Conservation (phyloP, 345 rosid species). For the Populus euphratica region DNA sequence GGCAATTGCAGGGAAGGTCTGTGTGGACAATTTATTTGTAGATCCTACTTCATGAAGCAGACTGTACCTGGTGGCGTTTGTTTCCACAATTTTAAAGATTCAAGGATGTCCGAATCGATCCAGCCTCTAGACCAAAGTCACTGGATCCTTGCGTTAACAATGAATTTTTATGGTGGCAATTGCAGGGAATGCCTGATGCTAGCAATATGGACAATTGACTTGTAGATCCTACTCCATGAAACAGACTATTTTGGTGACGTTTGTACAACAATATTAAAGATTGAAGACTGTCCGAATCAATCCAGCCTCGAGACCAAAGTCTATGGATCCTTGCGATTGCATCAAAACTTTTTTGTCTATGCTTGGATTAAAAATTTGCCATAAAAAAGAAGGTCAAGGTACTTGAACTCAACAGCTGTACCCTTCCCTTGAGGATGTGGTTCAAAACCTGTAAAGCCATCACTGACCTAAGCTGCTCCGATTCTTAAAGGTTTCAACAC, state of each 20-base stretch:
- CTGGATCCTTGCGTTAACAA: not conserved
- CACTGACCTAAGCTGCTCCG: not conserved
- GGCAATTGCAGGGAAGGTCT: not conserved
- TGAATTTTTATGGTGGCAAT: not conserved
- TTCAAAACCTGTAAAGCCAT: not conserved
- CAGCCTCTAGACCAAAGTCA: not conserved
- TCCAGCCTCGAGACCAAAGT: not conserved
- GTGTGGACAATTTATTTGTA: not conserved
- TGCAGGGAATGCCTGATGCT: not conserved
- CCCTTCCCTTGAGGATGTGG: not conserved
- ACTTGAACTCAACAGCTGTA: not conserved
- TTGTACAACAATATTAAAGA: not conserved
- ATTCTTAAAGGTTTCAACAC: not conserved
- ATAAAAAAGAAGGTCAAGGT: not conserved
- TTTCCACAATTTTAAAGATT: not conserved
- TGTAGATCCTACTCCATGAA: too few species aligned
- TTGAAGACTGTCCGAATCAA: too few species aligned
- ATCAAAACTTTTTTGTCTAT: not conserved
- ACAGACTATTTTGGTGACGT: too few species aligned
- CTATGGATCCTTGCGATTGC: not conserved
- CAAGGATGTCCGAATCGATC: not conserved
- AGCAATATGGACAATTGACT: not conserved
- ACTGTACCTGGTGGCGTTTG: not conserved
- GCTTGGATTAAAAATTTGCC: not conserved
- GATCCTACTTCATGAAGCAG: too few species aligned